Evolutionary conservation across 2,329 filamentous ascomycete species (phyloP).

Genomic region (Penicillium sp.): DNA sequence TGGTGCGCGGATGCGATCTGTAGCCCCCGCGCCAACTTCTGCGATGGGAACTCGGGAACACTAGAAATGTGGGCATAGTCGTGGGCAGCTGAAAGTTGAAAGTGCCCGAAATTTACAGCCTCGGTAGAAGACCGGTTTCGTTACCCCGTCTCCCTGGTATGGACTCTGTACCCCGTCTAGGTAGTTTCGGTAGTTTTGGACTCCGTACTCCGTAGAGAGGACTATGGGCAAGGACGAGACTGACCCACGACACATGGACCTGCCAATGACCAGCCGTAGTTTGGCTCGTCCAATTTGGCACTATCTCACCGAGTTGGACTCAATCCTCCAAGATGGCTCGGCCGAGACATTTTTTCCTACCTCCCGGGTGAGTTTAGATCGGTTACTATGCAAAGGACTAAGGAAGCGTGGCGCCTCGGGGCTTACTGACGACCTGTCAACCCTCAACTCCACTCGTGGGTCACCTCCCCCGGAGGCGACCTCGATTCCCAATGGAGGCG

Average conservation of each 20-base stretch:
- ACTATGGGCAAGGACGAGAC: background rate
- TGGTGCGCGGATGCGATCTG: conserved; percentile 20
- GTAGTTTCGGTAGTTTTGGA: background rate
- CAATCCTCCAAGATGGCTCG: background rate
- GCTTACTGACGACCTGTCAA: background rate
- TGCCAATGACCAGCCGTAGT: background rate
- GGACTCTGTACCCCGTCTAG: background rate
- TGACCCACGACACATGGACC: background rate
- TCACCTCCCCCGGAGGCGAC: background rate
- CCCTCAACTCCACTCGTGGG: background rate
- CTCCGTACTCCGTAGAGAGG: background rate
- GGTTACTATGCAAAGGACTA: background rate
- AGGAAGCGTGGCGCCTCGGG: background rate
- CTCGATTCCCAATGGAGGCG: background rate
- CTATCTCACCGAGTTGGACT: too few species aligned
- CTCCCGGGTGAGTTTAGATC: background rate
- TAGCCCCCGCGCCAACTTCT: conserved; percentile 6
- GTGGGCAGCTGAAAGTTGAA: background rate
- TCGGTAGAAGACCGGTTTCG: background rate
- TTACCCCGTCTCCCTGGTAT: background rate
- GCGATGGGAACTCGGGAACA: background rate
- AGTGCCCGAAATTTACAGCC: background rate
- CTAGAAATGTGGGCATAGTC: background rate
- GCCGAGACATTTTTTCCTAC: background rate
- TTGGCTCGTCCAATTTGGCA: background rate